These are phyloP conservation scores for Stemphylium vesicarium DNA, from an alignment of 2,329 filamentous ascomycete genomes.

Conservation along the genomic window DNA sequence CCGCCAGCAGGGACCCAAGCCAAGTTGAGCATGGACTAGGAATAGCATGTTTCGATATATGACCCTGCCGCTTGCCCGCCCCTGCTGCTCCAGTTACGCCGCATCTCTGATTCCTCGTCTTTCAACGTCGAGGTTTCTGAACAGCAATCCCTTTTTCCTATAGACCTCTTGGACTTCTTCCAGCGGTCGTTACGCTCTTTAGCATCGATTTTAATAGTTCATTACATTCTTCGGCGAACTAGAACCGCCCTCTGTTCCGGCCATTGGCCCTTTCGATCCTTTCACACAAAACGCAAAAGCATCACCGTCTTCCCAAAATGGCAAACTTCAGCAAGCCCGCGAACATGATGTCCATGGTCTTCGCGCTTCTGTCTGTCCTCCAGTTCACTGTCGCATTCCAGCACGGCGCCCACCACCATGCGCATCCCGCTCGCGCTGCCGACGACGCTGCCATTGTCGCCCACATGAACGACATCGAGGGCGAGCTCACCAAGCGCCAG, in stretches of 20 bases:
- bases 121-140: constrained; percentile 37
- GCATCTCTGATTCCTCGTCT: constrained; percentile 39
- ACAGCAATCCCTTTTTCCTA: constrained; percentile 24
- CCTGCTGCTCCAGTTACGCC: constrained; percentile 31
- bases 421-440: constrained; percentile 21
- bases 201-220: constrained; percentile 20
- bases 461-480: constrained; percentile 33
- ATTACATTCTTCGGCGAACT: constrained; percentile 11
- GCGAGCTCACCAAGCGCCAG: constrained; percentile 33
- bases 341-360: constrained; percentile 41
- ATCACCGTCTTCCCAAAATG: constrained; percentile 29
- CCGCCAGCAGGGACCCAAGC: constrained; percentile 21
- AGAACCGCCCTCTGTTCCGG: constrained; percentile 19
- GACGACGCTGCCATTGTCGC: constrained; percentile 30
- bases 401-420: constrained; percentile 32
- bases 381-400: constrained; percentile 41
- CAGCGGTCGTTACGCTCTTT: constrained; percentile 47
- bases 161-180: constrained; percentile 38
- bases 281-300: constrained; percentile 11
- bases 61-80: constrained; percentile 34
- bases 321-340: constrained; percentile 45
- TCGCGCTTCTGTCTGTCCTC: constrained; percentile 42
- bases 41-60: constrained; percentile 39
- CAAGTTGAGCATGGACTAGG: constrained; percentile 28
- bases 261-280: constrained; percentile 16